Conservation (phyloP, 1,284 basidiomycete species). For the Athelia psychrophila region DNA sequence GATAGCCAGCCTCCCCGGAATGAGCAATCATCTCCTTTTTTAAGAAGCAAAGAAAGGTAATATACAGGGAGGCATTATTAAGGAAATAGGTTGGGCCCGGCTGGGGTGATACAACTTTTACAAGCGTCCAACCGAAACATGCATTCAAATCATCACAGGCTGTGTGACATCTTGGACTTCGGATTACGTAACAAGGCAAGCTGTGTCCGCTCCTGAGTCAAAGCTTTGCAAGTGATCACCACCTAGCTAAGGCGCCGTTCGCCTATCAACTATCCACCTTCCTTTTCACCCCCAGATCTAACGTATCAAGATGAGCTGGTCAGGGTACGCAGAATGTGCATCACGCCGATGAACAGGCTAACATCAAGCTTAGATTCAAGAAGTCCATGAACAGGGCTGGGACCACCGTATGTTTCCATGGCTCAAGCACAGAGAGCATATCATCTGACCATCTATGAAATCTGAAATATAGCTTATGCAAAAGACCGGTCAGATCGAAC, state of each 20-base stretch:
- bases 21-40: no score
- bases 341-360: background rate
- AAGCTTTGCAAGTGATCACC: background rate
- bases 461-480: conserved; percentile 68
- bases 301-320: conserved; percentile 42
- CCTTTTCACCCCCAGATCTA: no score
- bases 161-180: background rate
- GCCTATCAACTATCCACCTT: background rate
- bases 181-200: no score
- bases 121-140: no score
- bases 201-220: background rate
- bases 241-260: background rate
- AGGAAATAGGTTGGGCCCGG: no score
- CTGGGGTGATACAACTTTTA: no score
- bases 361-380: conserved; percentile 67
- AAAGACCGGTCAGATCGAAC: conserved; percentile 97
- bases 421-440: conserved; percentile 8
- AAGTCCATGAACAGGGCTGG: conserved; percentile 93
- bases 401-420: conserved; percentile 62
- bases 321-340: conserved; percentile 34
- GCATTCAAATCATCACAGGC: no score
- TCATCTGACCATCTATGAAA: conserved; percentile 4
- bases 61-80: no score
- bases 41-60: no score
- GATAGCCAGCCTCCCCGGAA: no score